Conservation (phyloP, 345 rosid species). For the Clarkia xantiana region DNA sequence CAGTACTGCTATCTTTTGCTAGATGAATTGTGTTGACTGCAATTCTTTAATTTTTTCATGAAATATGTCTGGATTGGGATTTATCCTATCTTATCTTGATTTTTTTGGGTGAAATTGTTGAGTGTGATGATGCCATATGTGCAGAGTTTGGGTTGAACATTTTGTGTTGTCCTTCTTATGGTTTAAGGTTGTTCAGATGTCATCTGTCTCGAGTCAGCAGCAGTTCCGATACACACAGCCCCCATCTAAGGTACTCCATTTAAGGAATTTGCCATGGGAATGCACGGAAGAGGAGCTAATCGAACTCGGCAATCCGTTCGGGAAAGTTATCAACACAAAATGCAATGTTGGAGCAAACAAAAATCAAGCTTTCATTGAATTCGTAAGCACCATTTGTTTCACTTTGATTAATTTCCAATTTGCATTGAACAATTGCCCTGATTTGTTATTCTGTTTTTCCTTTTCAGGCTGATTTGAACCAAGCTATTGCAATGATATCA, state of each 20-base stretch:
- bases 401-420: background rate
- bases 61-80: no score
- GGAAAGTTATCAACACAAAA: slow-evolving; percentile 85
- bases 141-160: no score
- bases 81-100: no score
- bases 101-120: no score
- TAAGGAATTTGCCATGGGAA: slow-evolving; percentile 99
- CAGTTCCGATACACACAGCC: slow-evolving; percentile 99
- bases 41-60: no score
- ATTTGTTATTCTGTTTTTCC: background rate
- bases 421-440: slow-evolving; percentile 1
- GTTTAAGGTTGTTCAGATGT: slow-evolving; percentile 30
- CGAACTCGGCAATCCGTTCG: slow-evolving; percentile 96
- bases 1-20: no score
- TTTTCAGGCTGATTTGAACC: slow-evolving; percentile 81
- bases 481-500: slow-evolving; percentile 96
- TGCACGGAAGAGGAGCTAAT: slow-evolving; percentile 89
- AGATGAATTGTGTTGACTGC: no score
- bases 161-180: no score
- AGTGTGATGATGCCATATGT: no score
- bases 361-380: slow-evolving; percentile 97
- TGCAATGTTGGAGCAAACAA: slow-evolving; percentile 98
- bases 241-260: slow-evolving; percentile 94
- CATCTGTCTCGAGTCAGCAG: slow-evolving; percentile 91
- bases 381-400: slow-evolving; percentile 37